Evolutionary conservation across 2,329 filamentous ascomycete genomes (phyloP), one percentile per base, ranked within the genome.

Genomic region (Mollisia scopiformis): DNA sequence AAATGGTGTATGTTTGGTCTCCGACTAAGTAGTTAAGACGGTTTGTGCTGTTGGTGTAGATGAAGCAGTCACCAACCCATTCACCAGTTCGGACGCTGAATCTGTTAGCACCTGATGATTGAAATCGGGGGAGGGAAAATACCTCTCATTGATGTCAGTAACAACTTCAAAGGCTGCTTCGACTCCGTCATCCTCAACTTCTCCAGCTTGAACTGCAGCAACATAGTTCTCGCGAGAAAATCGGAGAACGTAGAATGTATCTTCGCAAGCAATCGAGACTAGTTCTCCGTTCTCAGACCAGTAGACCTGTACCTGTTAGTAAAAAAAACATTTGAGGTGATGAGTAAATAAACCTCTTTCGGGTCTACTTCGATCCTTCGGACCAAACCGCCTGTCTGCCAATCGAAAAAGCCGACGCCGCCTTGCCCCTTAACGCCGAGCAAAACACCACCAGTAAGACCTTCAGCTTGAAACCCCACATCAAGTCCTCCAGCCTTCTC

Each of bases 1-100:
- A 95, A 67, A 99, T 91, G 3, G 94, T 97, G 82, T 98, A 97
- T 14, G 93, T 96, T 79, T 98, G 93, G 78, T 98, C 95, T 67
- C 95, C 95, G 14, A 99, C 94, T 23, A 99, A 87, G 79, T 98
- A 98, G 82, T 98, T 98, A 62, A 99, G 83, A 64, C 95, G 91
- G 82, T 98, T 97, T 10, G 93, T 96, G 75, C 85, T 91, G 82
- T 96, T 98, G 58, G 95, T 97, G 84, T 98, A 99, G 75, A 98
- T 93, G 83, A 99, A 97, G 80, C 94, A 97, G 79, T 99, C 95
- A 64, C 95, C 95, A 59, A 99, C 91, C 95, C 95, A 99, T 79
- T 96, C 91, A 69, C 94, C 95, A 21, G 94, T 97, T 66, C 92
- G 90, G 55, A 98, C 93, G 66, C 89, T 92, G 63, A 57, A 33